Percentiles rank a stretch among this genome's conserved stretches.
phyloP scores from a whole-genome alignment of 805 yeast species.

The Kodamaea leandrae region DNA sequence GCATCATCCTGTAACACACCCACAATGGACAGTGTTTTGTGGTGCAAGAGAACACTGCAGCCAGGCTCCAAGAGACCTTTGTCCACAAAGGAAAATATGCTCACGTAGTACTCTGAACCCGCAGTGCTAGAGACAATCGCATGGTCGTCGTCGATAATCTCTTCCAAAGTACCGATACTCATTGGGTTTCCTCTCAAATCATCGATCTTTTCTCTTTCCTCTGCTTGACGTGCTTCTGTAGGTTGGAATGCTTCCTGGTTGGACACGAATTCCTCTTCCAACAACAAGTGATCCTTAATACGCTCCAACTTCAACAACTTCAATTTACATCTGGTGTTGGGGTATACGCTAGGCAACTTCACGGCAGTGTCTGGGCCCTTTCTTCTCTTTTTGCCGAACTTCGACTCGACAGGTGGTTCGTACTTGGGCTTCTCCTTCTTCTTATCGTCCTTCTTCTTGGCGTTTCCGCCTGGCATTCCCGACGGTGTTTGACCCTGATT shows the following conservation, averaged over 20 bases:
- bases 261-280: conserved; percentile 94
- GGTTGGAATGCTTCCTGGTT: conserved; percentile 95
- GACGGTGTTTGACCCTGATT: conserved; percentile 54
- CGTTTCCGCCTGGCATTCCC: conserved; percentile 52
- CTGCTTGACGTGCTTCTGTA: conserved; percentile 93
- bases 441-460: conserved; percentile 52
- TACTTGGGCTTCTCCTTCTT: conserved; percentile 91
- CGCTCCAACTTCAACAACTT: conserved; percentile 90
- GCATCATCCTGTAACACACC: conserved; percentile 98
- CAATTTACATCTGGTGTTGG: conserved; percentile 90
- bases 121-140: conserved; percentile 95
- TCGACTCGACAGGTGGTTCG: conserved; percentile 96
- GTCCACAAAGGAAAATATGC: conserved; percentile 94
- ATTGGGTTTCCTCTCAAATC: conserved; percentile 95
- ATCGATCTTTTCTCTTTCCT: conserved; percentile 92
- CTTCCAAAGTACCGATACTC: conserved; percentile 95
- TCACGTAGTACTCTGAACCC: conserved; percentile 96
- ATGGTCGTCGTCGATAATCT: conserved; percentile 96
- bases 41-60: conserved; percentile 91
- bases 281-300: conserved; percentile 89
- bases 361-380: conserved; percentile 86
- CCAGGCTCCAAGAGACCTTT: conserved; percentile 96
- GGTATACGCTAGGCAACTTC: conserved; percentile 83
- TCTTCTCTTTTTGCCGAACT: conserved; percentile 89
- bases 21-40: conserved; percentile 92